Evolutionary conservation across 768 basidiomycete species (phyloP), one percentile per base, ranked within the genome.

Genomic region (Tulasnella sp.): DNA sequence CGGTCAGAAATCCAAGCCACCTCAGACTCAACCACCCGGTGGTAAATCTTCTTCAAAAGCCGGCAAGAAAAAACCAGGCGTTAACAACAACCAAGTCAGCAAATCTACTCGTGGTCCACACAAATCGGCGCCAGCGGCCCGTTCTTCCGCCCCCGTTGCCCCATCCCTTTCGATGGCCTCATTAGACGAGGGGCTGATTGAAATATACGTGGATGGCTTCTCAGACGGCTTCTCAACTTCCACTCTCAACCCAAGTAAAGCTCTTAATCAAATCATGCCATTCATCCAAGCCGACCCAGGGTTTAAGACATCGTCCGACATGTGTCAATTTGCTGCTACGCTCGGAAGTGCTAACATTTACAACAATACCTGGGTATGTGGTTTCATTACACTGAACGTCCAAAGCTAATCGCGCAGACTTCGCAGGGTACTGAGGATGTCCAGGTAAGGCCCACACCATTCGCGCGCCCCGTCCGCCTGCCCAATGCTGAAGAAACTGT

Each of bases 231-330:
- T 52, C 48, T 52, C 48, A n/a, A 4, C 48, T 52, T 52, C 24
- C 19, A 52, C 24, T 40, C 80, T 89, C 71, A 85, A 87, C 14
- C 90, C 90, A 0, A 83, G 84, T n/a, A 87, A 89, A 77, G 87
- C 87, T 0, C 90, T 91, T 48, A 87, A 86, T 46, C 78, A 82
- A 16, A 81, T 91, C 48, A 87, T 86, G 77, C 82, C 81, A 46
- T 91, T 86, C 83, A 84, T 90, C 14, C 75, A 39, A 16, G 88
- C 90, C 77, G 79, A 83, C 24, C 91, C 85, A 81, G 83, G 84
- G 34, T 91, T 92, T 81, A 81, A 80, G 1, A 84, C 58, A 0
- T 84, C 88, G 0, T 85, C 85, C 62, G 85, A 90, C 5, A 80
- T 90, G 0, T 90, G 91, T 81, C 84, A 85, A 0, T 91, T 91